Evolutionary conservation across 495 filamentous ascomycete species (phyloP).

Genomic region (Saxispiralis lemnorum): DNA sequence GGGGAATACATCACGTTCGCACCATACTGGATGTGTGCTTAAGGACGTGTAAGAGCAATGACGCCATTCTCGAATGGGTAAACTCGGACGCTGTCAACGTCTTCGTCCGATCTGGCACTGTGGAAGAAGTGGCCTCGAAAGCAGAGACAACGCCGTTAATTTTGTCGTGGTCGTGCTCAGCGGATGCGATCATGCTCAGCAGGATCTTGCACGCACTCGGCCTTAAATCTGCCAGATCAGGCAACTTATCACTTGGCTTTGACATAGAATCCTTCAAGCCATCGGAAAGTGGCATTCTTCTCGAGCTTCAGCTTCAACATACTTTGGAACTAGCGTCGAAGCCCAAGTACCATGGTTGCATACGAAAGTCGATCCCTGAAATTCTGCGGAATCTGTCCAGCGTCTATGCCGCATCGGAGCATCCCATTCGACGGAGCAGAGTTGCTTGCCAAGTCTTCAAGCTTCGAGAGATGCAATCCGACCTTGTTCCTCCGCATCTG

Average conservation of each 20-base stretch:
- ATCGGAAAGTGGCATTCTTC: constrained; percentile 29
- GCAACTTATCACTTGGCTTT: constrained; percentile 18
- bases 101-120: constrained; percentile 29
- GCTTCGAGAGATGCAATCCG: constrained; percentile 5
- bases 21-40: constrained; percentile 2
- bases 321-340: background rate
- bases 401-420: constrained; percentile 15
- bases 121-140: constrained; percentile 23
- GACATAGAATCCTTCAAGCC: constrained; percentile 26
- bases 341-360: constrained; percentile 2
- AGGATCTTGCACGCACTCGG: constrained; percentile 1
- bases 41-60: background rate
- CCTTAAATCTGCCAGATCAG: background rate
- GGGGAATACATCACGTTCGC: background rate
- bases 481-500: background rate
- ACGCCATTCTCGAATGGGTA: constrained; percentile 8
- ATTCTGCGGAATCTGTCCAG: constrained; percentile 9
- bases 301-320: constrained; percentile 38
- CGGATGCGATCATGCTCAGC: background rate
- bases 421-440: constrained; percentile 20
- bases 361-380: constrained; percentile 1
- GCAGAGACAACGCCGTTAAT: constrained; percentile 15
- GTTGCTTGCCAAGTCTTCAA: constrained; percentile 12
- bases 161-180: constrained; percentile 15
- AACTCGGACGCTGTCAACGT: constrained; percentile 27